phyloP scores from a whole-genome alignment of 169 alveolate genomes.

The Cryptosporidium meleagridis region DNA sequence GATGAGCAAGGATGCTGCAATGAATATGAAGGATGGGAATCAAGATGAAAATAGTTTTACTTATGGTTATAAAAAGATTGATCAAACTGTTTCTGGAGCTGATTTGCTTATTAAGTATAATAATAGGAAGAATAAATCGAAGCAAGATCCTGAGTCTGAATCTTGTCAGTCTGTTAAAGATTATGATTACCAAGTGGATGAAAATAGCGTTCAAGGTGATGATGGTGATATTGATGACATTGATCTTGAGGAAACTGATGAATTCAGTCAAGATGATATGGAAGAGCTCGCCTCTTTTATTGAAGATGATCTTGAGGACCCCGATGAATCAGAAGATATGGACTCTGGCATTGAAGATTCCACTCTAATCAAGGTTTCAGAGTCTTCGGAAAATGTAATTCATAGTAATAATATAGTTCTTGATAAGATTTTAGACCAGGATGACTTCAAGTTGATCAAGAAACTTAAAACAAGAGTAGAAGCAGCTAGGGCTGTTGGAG shows the following conservation, averaged over 20 bases:
- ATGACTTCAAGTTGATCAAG: constrained; percentile 75
- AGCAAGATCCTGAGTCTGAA: constrained; percentile 47
- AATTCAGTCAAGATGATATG: neutral
- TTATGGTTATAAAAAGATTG: constrained; percentile 81
- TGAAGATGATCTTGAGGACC: neutral
- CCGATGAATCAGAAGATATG: neutral
- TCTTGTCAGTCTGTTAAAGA: constrained; percentile 64
- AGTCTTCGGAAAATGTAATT: neutral
- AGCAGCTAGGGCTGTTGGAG: constrained; percentile 51
- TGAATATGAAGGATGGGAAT: constrained; percentile 58
- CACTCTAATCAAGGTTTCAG: neutral
- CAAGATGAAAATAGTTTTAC: constrained; percentile 76
- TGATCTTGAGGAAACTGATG: neutral
- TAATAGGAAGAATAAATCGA: constrained; percentile 60
- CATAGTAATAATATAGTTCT: neutral
- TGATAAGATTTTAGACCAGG: constrained; percentile 75
- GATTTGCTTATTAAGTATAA: constrained; percentile 80
- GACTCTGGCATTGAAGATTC: neutral
- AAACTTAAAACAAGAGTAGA: constrained; percentile 72
- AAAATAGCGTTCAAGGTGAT: neutral
- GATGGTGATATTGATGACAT: neutral
- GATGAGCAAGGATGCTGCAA: constrained; percentile 81
- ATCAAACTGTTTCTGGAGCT: constrained; percentile 82
- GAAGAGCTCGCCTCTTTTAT: constrained; percentile 27
- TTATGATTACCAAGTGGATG: constrained; percentile 54